Conservation (phyloP, 768 basidiomycete genomes). For the Melanogaster broomeanus region DNA sequence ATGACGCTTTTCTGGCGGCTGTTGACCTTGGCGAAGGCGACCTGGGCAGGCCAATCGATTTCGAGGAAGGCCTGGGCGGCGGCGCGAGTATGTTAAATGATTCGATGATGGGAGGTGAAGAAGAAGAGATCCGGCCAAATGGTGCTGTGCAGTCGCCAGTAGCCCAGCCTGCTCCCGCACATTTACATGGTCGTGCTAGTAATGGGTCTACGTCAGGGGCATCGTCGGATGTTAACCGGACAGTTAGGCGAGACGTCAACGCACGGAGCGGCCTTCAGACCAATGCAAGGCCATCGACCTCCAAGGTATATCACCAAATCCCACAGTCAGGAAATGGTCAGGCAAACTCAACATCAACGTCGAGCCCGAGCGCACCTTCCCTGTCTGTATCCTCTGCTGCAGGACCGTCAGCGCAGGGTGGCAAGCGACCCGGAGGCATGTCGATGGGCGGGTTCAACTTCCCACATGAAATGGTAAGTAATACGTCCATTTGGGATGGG, state of each 20-base stretch:
- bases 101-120: not conserved
- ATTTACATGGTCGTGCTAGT: slow-evolving; percentile 4
- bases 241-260: not conserved
- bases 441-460: slow-evolving; percentile 54
- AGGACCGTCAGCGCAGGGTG: not conserved
- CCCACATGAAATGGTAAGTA: slow-evolving; percentile 46
- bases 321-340: not conserved
- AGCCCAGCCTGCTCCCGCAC: slow-evolving; percentile 2
- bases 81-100: slow-evolving; percentile 12
- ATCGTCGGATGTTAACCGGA: not conserved
- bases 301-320: not conserved
- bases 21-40: slow-evolving; percentile 54
- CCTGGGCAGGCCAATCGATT: slow-evolving; percentile 38
- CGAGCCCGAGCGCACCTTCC: not conserved
- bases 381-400: not conserved
- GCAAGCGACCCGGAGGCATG: slow-evolving; percentile 4
- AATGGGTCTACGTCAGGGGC: not conserved
- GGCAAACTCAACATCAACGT: not conserved
- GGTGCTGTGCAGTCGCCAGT: not conserved
- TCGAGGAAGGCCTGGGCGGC: slow-evolving; percentile 36
- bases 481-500: not conserved
- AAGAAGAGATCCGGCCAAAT: slow-evolving; percentile 1
- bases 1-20: slow-evolving; percentile 63
- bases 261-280: not conserved
- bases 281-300: not conserved